Evolutionary conservation across 148 eudicot species (phyloP).

Genomic region (Gaultheria prostrata): DNA sequence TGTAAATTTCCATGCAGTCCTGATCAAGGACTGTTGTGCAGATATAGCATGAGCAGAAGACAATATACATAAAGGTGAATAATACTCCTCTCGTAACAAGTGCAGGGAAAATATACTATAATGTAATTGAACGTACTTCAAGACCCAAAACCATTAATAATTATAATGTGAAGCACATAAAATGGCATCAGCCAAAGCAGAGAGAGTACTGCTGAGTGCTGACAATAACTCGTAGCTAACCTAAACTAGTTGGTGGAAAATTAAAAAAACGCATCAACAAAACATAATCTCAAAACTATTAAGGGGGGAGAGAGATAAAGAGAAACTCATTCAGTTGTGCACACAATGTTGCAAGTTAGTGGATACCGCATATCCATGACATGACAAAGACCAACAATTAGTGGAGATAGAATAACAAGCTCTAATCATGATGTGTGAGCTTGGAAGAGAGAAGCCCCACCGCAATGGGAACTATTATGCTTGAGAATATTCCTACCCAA

Average conservation of each 20-base stretch:
- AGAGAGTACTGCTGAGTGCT: neutral
- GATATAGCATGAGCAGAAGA: neutral
- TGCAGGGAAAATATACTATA: neutral
- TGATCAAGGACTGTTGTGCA: neutral
- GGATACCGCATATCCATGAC: neutral
- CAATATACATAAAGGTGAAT: neutral
- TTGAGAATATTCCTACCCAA: neutral
- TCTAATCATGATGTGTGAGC: neutral
- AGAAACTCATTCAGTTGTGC: neutral
- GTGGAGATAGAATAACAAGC: neutral
- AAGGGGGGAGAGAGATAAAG: neutral
- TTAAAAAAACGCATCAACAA: neutral
- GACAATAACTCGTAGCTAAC: neutral
- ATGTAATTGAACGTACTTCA: neutral
- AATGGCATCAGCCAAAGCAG: neutral
- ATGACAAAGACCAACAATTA: neutral
- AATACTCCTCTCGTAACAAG: neutral
- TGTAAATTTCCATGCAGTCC: neutral
- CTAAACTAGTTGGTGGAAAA: neutral
- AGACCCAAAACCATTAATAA: neutral
- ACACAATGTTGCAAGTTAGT: neutral
- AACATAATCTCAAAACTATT: neutral
- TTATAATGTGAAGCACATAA: neutral
- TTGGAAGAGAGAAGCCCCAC: neutral
- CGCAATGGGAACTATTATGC: neutral